A percentile compares a stretch with the other conserved stretches of the same genome.
phyloP scores from a whole-genome alignment of 73 alveolate species.

The Blepharisma japonicum region DNA sequence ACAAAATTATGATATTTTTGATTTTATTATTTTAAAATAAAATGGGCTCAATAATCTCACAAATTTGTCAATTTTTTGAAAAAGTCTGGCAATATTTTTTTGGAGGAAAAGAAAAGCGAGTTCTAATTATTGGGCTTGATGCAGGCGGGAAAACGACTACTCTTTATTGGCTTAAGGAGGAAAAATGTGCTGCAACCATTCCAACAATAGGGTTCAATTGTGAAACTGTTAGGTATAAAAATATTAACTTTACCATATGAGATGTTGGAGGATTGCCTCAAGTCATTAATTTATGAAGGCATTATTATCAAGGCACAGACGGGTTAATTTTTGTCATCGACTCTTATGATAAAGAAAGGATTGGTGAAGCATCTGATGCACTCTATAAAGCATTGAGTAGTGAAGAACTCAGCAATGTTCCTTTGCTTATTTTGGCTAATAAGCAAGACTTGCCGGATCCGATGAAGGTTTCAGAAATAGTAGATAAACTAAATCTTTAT shows the following conservation, averaged over 20 bases:
- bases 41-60: neutral
- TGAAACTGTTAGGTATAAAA: neutral
- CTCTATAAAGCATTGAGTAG: neutral
- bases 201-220: neutral
- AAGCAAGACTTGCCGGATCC: slow-evolving; percentile 80
- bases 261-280: slow-evolving; percentile 5
- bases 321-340: neutral
- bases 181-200: neutral
- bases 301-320: neutral
- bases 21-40: neutral
- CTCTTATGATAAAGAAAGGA: neutral
- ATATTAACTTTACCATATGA: neutral
- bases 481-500: slow-evolving; percentile 60
- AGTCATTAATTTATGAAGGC: neutral
- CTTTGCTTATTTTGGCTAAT: neutral
- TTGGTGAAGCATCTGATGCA: neutral
- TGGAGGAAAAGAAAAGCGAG: neutral
- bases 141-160: neutral
- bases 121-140: neutral
- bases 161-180: neutral
- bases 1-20: neutral
- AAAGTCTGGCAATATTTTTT: neutral
- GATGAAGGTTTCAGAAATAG: slow-evolving; percentile 63
- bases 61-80: neutral
- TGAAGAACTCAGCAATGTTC: neutral